phyloP scores from a whole-genome alignment of 1,139 yeast species.

The Saccharomyces hybrid region DNA sequence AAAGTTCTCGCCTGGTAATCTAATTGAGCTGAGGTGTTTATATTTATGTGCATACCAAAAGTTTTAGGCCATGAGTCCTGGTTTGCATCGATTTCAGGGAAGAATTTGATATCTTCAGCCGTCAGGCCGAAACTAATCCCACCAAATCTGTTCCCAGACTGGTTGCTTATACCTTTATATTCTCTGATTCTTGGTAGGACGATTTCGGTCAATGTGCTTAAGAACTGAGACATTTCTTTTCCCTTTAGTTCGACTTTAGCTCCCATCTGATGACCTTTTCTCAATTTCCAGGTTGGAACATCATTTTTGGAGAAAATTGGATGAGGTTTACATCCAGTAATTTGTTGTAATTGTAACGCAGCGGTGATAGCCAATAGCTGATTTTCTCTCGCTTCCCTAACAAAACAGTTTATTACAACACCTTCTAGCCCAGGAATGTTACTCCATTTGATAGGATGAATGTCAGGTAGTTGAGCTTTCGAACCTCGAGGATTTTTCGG shows the following conservation, averaged over 20 bases:
- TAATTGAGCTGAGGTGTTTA: conserved; percentile 84
- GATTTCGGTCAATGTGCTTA: conserved; percentile 78
- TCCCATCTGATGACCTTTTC: conserved; percentile 89
- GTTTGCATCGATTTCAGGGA: conserved; percentile 90
- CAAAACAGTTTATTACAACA: conserved; percentile 68
- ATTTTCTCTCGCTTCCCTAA: conserved; percentile 63
- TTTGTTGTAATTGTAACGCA: conserved; percentile 76
- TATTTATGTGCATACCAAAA: conserved; percentile 77
- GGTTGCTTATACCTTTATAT: conserved; percentile 66
- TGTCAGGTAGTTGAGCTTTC: conserved; percentile 61
- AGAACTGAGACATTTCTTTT: conserved; percentile 75
- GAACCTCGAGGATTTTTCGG: conserved; percentile 56
- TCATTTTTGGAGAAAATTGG: conserved; percentile 68
- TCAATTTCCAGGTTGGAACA: conserved; percentile 78
- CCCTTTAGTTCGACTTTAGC: conserved; percentile 77
- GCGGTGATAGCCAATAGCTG: conserved; percentile 73
- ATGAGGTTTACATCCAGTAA: conserved; percentile 81
- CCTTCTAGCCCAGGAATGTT: conserved; percentile 67
- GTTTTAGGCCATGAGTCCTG: conserved; percentile 86
- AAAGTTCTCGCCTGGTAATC: conserved; percentile 88
- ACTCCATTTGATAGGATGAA: conserved; percentile 52
- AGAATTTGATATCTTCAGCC: conserved; percentile 66
- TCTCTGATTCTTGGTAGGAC: conserved; percentile 92
- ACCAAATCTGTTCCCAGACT: conserved; percentile 79
- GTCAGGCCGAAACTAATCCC: conserved; percentile 79